These are phyloP conservation scores for Stephania japonica DNA, from an alignment of 164 flowering plant genomes.

Conservation along the genomic window DNA sequence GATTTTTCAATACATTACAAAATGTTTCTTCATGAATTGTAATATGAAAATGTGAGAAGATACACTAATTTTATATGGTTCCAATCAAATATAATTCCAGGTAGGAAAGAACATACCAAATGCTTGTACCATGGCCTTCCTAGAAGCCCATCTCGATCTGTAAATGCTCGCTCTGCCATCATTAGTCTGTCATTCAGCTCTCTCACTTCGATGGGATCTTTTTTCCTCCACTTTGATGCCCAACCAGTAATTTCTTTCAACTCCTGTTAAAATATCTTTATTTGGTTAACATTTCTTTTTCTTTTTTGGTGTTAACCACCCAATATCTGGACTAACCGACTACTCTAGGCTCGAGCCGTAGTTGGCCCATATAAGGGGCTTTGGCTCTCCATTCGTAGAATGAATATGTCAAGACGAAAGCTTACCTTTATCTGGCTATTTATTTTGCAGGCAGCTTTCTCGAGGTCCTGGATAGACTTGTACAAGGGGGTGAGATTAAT, in stretches of 20 bases:
- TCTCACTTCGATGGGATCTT: slow-evolving; percentile 31
- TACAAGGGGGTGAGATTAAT: slow-evolving; percentile 43
- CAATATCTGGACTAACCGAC: too few relatives aligned
- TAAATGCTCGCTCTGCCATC: slow-evolving; percentile 80
- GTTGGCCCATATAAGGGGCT: too few relatives aligned
- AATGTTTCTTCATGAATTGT: not conserved
- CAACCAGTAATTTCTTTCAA: slow-evolving; percentile 32
- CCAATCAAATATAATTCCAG: not conserved
- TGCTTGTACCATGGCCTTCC: slow-evolving; percentile 73
- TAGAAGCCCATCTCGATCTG: slow-evolving; percentile 54
- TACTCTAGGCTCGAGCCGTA: too few relatives aligned
- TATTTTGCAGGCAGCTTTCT: slow-evolving; percentile 44
- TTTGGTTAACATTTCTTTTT: not conserved
- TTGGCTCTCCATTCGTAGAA: too few relatives aligned
- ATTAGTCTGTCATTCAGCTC: slow-evolving; percentile 66
- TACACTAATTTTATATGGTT: not conserved
- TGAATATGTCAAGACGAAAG: too few relatives aligned
- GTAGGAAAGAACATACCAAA: slow-evolving; percentile 40
- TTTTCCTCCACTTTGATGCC: slow-evolving; percentile 37
- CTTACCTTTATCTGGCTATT: slow-evolving; percentile 47
- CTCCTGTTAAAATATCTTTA: slow-evolving; percentile 25
- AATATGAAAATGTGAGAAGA: not conserved
- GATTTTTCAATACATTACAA: not conserved
- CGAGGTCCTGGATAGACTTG: slow-evolving; percentile 51
- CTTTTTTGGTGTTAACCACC: too few relatives aligned